These are phyloP conservation scores for Monosporozyma aerobia DNA, from an alignment of 805 yeast species.

Conservation along the genomic window DNA sequence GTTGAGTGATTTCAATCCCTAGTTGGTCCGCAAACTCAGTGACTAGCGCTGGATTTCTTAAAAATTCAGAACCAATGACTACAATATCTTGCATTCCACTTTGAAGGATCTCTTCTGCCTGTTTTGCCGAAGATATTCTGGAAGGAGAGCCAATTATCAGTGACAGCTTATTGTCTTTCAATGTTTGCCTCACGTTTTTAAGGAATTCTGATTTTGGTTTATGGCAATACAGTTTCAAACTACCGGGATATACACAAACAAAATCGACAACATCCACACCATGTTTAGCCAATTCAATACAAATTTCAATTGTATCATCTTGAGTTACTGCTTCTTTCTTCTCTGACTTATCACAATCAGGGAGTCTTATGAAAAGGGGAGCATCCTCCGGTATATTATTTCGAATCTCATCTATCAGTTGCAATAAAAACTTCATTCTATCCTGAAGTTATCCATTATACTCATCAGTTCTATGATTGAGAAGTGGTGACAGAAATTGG, in stretches of 20 bases:
- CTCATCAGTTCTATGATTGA: constrained; percentile 49
- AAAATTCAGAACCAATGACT: constrained; percentile 37
- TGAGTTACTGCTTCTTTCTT: constrained; percentile 35
- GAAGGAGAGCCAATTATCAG: constrained; percentile 42
- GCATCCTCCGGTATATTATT: constrained; percentile 32
- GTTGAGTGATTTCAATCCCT: constrained; percentile 33
- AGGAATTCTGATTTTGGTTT: not conserved
- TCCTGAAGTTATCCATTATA: constrained; percentile 59
- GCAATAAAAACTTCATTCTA: constrained; percentile 35
- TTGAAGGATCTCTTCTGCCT: constrained; percentile 35
- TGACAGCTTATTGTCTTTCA: constrained; percentile 2
- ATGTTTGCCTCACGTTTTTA: constrained; percentile 2
- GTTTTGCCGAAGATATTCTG: constrained; percentile 28
- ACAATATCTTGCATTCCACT: constrained; percentile 40
- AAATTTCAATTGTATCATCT: constrained; percentile 37
- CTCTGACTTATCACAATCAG: constrained; percentile 36
- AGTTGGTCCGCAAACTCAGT: constrained; percentile 44
- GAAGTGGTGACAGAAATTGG: constrained; percentile 37
- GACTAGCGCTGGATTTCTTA: constrained; percentile 43
- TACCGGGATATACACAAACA: constrained; percentile 37
- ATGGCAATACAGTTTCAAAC: constrained; percentile 6
- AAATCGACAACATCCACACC: constrained; percentile 47
- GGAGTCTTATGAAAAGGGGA: constrained; percentile 41
- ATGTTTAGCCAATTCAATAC: constrained; percentile 32
- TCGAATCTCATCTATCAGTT: constrained; percentile 34